These are phyloP conservation scores for Ceratocystis cubensis DNA, from an alignment of 2,329 filamentous ascomycete species.

Conservation along the genomic window DNA sequence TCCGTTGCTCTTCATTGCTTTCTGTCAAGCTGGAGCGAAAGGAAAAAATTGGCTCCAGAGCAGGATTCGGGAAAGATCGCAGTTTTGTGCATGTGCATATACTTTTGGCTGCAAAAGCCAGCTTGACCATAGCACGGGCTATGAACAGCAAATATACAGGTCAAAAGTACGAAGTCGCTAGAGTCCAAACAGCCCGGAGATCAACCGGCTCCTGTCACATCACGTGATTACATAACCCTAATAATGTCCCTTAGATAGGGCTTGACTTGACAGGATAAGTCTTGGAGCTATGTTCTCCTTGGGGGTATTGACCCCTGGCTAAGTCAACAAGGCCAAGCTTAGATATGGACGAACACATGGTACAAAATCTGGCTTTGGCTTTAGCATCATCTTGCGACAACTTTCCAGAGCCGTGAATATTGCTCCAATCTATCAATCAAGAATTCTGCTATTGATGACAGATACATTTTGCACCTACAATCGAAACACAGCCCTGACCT, in stretches of 20 bases:
- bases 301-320: background rate
- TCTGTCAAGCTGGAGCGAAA: conserved; percentile 30
- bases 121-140: background rate
- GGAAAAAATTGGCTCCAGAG: conserved; percentile 31
- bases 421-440: background rate
- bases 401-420: background rate
- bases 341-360: background rate
- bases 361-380: background rate
- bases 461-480: background rate
- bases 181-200: background rate
- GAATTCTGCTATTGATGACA: background rate
- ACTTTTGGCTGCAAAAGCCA: conserved; percentile 6
- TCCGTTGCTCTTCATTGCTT: conserved; percentile 25
- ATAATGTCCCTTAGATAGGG: background rate
- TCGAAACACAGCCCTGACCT: background rate
- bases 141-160: background rate
- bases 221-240: conserved; percentile 16
- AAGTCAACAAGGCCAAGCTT: background rate
- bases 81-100: conserved; percentile 29
- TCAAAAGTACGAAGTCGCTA: conserved; percentile 10
- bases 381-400: conserved; percentile 1
- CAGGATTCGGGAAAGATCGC: conserved; percentile 37
- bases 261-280: background rate
- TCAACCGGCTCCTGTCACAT: background rate
- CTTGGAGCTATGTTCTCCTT: conserved; percentile 1